phyloP scores from a whole-genome alignment of 371 early-diverging fungal genomes.

The Fennellomyces sp. region DNA sequence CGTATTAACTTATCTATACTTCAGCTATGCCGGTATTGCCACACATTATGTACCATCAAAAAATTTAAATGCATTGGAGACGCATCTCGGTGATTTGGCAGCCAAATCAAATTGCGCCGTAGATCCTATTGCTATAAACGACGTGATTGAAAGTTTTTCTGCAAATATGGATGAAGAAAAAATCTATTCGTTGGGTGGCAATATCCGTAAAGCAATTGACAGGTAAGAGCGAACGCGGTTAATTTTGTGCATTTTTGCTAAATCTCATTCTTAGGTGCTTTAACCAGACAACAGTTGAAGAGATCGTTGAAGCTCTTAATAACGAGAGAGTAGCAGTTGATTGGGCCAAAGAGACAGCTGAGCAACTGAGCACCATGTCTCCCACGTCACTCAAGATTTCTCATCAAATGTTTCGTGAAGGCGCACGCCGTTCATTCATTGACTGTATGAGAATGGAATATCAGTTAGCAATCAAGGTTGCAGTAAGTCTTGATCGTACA shows the following conservation, averaged over 20 bases:
- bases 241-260: no score
- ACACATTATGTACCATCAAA: conserved; percentile 94
- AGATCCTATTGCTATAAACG: conserved; percentile 75
- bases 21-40: conserved; percentile 63
- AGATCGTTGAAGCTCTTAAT: conserved; percentile 80
- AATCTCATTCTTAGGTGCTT: conserved; percentile 44
- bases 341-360: conserved; percentile 77
- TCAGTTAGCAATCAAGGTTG: no score
- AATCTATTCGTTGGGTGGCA: neutral
- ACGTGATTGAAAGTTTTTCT: conserved; percentile 92
- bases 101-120: conserved; percentile 47
- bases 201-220: neutral
- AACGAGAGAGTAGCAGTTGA: conserved; percentile 47
- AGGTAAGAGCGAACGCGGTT: neutral
- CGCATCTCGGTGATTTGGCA: conserved; percentile 83
- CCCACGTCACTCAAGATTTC: conserved; percentile 92
- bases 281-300: conserved; percentile 76
- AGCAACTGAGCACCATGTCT: conserved; percentile 68
- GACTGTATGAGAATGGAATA: conserved; percentile 89
- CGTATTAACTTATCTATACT: neutral
- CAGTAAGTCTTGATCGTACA: no score
- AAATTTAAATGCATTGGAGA: conserved; percentile 78
- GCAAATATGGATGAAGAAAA: conserved; percentile 41
- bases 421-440: conserved; percentile 66
- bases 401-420: conserved; percentile 78